phyloP scores from a whole-genome alignment of 352 stramenopile genomes.

The Phytophthora vignae region DNA sequence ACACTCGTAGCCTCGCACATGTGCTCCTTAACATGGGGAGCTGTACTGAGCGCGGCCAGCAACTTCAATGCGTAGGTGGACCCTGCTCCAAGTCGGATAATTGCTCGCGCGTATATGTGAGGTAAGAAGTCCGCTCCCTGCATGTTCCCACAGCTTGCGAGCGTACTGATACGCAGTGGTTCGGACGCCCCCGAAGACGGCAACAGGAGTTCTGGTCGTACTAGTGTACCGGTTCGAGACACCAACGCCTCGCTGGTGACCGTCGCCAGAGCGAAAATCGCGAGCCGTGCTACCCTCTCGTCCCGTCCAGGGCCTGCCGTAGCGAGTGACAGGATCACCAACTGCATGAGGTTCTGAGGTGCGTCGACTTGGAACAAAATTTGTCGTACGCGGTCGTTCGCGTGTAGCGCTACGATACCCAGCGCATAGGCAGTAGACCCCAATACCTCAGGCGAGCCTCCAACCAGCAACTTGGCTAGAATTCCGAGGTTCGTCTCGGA shows the following conservation, averaged over 20 bases:
- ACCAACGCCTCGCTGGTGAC: constrained; percentile 44
- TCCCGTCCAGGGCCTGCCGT: constrained; percentile 23
- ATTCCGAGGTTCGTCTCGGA: constrained; percentile 68
- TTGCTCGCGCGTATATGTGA: constrained; percentile 36
- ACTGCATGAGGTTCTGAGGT: constrained; percentile 54
- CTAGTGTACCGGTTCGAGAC: constrained; percentile 21
- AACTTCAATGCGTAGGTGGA: constrained; percentile 56
- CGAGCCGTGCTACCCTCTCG: constrained; percentile 47
- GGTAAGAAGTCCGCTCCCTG: constrained; percentile 19
- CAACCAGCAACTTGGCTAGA: constrained; percentile 70
- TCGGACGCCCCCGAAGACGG: constrained; percentile 13
- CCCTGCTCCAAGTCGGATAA: constrained; percentile 28
- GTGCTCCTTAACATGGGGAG: constrained; percentile 28
- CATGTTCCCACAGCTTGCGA: constrained; percentile 25
- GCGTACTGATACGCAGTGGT: constrained; percentile 28
- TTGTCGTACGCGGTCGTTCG: constrained; percentile 49
- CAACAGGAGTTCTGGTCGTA: constrained; percentile 25
- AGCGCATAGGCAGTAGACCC: constrained; percentile 60
- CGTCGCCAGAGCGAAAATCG: constrained; percentile 58
- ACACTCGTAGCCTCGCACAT: constrained; percentile 40
- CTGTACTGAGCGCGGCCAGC: constrained; percentile 38
- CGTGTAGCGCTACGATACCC: constrained; percentile 51
- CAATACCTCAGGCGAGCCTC: constrained; percentile 60
- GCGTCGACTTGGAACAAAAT: constrained; percentile 61
- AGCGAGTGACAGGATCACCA: constrained; percentile 36